Evolutionary conservation across 2,329 filamentous ascomycete species (phyloP).

Genomic region (Penicillium sp.): DNA sequence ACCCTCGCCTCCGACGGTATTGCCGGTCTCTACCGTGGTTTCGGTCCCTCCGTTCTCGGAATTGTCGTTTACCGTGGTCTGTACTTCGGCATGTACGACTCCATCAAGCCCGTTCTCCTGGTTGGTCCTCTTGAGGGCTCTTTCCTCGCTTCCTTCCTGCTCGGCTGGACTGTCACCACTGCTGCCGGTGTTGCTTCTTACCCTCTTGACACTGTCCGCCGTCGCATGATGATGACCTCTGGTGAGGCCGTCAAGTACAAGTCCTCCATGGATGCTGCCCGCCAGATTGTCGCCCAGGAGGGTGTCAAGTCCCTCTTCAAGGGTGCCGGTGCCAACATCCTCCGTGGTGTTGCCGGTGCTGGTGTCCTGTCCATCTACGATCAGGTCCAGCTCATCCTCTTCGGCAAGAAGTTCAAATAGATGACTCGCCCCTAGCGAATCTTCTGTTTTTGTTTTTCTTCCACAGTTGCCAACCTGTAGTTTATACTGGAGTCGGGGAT

Average conservation of each 20-base stretch:
- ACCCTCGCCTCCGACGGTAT: constrained; percentile 98
- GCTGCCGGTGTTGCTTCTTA: constrained; percentile 99
- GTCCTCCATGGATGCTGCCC: constrained; percentile 89
- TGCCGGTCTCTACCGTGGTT: constrained; percentile 99
- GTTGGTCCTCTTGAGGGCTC: constrained; percentile 89
- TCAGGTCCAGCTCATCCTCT: constrained; percentile 97
- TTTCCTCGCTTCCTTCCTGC: constrained; percentile 99
- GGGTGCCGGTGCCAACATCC: constrained; percentile 99
- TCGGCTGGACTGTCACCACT: constrained; percentile 99
- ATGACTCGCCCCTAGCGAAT: constrained; percentile 27
- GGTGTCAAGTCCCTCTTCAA: constrained; percentile 99
- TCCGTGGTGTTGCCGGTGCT: constrained; percentile 99
- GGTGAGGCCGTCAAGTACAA: constrained; percentile 99
- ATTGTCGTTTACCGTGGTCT: constrained; percentile 99
- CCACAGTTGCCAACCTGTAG: constrained; percentile 25
- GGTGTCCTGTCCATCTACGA: constrained; percentile 99
- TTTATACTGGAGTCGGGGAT: constrained; percentile 33
- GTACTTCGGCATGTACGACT: constrained; percentile 99
- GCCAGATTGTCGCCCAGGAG: constrained; percentile 95
- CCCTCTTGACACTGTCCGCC: constrained; percentile 99
- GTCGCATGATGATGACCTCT: constrained; percentile 99
- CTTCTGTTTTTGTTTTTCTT: constrained; percentile 5
- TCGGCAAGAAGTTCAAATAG: constrained; percentile 98
- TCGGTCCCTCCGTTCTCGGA: constrained; percentile 98
- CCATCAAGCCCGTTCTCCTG: constrained; percentile 98